Percentiles rank a stretch among this genome's conserved stretches.
phyloP scores from a whole-genome alignment of 345 rosid species.

The Erucastrum elatum region DNA sequence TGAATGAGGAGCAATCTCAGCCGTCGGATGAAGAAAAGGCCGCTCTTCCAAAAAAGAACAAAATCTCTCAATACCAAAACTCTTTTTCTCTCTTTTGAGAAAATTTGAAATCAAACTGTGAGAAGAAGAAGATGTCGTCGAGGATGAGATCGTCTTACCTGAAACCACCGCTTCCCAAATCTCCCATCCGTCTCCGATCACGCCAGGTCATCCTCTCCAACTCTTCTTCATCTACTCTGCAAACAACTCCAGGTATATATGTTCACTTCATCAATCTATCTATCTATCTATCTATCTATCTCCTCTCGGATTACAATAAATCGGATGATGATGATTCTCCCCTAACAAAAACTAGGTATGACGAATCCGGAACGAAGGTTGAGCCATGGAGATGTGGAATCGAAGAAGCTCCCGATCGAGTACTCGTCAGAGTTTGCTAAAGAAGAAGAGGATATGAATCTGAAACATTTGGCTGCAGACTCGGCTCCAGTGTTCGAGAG shows the following conservation, averaged over 20 bases:
- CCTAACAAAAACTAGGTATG: neutral
- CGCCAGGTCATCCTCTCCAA: constrained; percentile 53
- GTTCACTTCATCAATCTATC: neutral
- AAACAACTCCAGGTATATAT: constrained; percentile 64
- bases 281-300: neutral
- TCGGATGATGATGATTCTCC: neutral
- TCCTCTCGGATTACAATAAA: neutral
- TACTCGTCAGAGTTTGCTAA: neutral
- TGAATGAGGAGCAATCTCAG: constrained; percentile 22
- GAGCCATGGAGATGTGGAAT: neutral
- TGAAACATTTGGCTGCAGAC: neutral
- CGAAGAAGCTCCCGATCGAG: neutral
- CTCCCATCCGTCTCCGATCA: constrained; percentile 64
- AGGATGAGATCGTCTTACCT: constrained; percentile 51
- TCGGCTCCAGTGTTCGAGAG: neutral
- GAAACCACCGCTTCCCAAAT: constrained; percentile 79
- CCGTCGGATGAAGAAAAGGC: constrained; percentile 47
- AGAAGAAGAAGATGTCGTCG: constrained; percentile 36
- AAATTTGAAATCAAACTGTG: neutral
- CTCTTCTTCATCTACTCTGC: constrained; percentile 38
- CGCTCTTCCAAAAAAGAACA: constrained; percentile 36
- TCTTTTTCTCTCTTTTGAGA: neutral
- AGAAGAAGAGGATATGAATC: neutral
- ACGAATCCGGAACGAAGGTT: neutral
- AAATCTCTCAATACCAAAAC: neutral